A percentile compares a stretch with the other conserved stretches of the same genome.
Evolutionary conservation across 148 eudicot genomes (phyloP).

Genomic region (Persicaria tinctoria): DNA sequence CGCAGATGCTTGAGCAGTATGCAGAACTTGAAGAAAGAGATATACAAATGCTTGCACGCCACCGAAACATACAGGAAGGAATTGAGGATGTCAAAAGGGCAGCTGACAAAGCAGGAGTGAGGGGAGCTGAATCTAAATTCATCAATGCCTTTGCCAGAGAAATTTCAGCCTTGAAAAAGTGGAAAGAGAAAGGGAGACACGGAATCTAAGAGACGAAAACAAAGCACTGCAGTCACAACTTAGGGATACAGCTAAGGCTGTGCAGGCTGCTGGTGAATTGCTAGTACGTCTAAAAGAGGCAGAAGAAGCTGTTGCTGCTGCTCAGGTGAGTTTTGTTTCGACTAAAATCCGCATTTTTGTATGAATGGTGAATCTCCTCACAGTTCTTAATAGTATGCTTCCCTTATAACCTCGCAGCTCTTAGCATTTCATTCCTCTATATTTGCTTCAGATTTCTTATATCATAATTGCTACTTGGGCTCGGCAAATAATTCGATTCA

Average conservation of each 20-base stretch:
- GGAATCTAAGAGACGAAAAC: slow-evolving; percentile 73
- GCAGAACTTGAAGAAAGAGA: slow-evolving; percentile 91
- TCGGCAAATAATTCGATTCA: no score
- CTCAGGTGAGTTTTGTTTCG: slow-evolving; percentile 48
- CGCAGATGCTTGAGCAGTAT: slow-evolving; percentile 92
- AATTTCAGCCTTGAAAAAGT: slow-evolving; percentile 70
- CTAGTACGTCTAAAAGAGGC: slow-evolving; percentile 95
- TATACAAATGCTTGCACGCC: slow-evolving; percentile 71
- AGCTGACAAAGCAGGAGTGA: slow-evolving; percentile 80
- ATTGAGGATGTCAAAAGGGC: slow-evolving; percentile 89
- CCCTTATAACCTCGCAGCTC: not conserved
- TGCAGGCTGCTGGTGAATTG: slow-evolving; percentile 94
- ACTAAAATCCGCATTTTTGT: not conserved
- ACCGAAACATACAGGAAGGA: slow-evolving; percentile 72
- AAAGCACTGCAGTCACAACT: slow-evolving; percentile 81
- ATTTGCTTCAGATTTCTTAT: no score
- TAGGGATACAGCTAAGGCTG: slow-evolving; percentile 93
- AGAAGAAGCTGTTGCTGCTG: slow-evolving; percentile 78
- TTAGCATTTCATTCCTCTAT: no score
- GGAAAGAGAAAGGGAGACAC: slow-evolving; percentile 79
- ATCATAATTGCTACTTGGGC: no score
- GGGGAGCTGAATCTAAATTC: slow-evolving; percentile 77
- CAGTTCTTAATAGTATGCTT: not conserved
- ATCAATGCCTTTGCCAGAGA: slow-evolving; percentile 84
- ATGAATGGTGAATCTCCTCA: not conserved